phyloP scores from a whole-genome alignment of 2,329 filamentous ascomycete genomes.

The Cladophialophora exuberans region DNA sequence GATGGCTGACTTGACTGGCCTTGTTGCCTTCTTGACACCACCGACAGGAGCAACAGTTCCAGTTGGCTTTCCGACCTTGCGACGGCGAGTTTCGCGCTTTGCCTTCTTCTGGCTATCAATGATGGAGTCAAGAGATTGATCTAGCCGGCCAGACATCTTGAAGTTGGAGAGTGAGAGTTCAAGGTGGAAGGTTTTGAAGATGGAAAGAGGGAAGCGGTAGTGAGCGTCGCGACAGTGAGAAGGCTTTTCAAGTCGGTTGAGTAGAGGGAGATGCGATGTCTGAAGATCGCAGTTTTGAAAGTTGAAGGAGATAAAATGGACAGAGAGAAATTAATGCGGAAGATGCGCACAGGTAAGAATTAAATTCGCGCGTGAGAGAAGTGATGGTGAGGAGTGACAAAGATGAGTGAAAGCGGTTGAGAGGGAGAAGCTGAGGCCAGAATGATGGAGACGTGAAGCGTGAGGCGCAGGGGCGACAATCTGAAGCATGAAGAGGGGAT shows the following conservation, averaged over 20 bases:
- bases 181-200: constrained; percentile 16
- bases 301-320: not conserved
- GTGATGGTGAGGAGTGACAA: constrained; percentile 10
- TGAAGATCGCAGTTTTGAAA: not conserved
- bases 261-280: not conserved
- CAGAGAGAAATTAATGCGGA: constrained; percentile 4
- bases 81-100: constrained; percentile 53
- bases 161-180: constrained; percentile 22
- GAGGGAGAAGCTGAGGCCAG: constrained; percentile 5
- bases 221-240: not conserved
- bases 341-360: constrained; percentile 9
- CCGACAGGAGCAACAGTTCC: constrained; percentile 69
- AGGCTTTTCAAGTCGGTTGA: not conserved
- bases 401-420: constrained; percentile 7
- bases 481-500: not conserved
- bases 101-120: constrained; percentile 72
- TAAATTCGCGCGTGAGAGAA: constrained; percentile 24
- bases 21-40: constrained; percentile 80
- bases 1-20: constrained; percentile 44
- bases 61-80: constrained; percentile 44
- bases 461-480: not conserved
- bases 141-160: constrained; percentile 91
- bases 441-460: not conserved
- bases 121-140: constrained; percentile 97
- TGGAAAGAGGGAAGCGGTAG: constrained; percentile 9